Evolutionary conservation across 768 basidiomycete genomes (phyloP).

Genomic region (Daedalea quercina): DNA sequence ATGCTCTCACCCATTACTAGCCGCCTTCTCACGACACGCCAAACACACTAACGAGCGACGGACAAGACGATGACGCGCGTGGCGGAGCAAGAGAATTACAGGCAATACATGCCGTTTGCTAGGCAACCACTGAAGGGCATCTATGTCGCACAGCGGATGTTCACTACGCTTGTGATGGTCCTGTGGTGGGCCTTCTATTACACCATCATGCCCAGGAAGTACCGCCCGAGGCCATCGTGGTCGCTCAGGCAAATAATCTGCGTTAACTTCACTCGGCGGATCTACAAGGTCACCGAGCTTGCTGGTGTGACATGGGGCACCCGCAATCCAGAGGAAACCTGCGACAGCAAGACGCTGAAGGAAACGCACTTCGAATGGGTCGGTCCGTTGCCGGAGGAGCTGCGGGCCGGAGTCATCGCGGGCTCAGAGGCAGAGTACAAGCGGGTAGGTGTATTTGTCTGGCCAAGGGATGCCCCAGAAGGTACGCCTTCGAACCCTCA

Average conservation of each 20-base stretch:
- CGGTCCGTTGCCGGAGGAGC: slow-evolving; percentile 31
- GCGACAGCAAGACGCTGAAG: slow-evolving; percentile 26
- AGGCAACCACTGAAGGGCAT: slow-evolving; percentile 39
- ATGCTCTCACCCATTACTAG: too few species aligned
- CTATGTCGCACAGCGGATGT: slow-evolving; percentile 40
- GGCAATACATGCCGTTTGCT: slow-evolving; percentile 37
- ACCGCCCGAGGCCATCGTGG: slow-evolving; percentile 45
- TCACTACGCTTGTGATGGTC: slow-evolving; percentile 42
- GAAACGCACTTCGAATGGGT: slow-evolving; percentile 47
- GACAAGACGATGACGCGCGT: too few species aligned
- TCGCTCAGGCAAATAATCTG: slow-evolving; percentile 41
- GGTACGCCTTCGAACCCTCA: slow-evolving; percentile 6
- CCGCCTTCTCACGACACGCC: too few species aligned
- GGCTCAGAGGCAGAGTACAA: slow-evolving; percentile 34
- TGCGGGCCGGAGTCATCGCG: slow-evolving; percentile 36
- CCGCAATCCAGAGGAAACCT: slow-evolving; percentile 35
- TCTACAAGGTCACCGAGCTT: slow-evolving; percentile 47
- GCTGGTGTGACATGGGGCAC: slow-evolving; percentile 52
- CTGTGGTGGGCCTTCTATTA: slow-evolving; percentile 41
- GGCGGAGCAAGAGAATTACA: slow-evolving; percentile 16
- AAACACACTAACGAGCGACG: too few species aligned
- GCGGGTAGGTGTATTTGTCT: slow-evolving; percentile 40
- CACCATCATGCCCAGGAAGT: slow-evolving; percentile 33
- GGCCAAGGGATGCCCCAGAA: slow-evolving; percentile 32
- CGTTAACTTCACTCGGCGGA: slow-evolving; percentile 45